A percentile compares a stretch with the other conserved stretches of the same genome.
phyloP scores from a whole-genome alignment of 495 filamentous ascomycete species.

The Astrothelium subdiscretum region DNA sequence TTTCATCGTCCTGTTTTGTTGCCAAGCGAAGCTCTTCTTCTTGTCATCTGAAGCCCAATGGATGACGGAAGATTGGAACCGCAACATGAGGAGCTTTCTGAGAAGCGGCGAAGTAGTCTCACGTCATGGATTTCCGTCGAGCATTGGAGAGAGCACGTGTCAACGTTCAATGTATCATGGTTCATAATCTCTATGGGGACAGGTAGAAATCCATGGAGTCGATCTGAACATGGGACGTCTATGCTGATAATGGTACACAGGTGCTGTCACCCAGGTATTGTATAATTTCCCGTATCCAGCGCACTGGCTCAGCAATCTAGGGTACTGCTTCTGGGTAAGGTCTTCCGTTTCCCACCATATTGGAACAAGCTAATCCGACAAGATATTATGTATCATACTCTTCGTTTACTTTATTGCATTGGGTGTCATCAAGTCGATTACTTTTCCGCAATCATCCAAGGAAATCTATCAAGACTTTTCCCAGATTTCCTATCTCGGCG shows the following conservation, averaged over 20 bases:
- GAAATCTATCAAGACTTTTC: slow-evolving; percentile 3
- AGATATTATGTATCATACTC: slow-evolving; percentile 3
- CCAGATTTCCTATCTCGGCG: not conserved
- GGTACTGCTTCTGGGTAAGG: slow-evolving; percentile 6
- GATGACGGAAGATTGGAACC: not conserved
- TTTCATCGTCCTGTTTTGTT: not conserved
- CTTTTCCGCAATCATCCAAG: not conserved
- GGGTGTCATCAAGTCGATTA: not conserved
- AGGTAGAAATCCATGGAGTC: not conserved
- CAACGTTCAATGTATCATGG: slow-evolving; percentile 4
- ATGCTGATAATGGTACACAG: not conserved
- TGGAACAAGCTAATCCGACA: not conserved
- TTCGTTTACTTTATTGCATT: slow-evolving; percentile 1
- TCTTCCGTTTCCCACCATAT: not conserved
- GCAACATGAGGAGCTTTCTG: not conserved
- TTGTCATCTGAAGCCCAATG: not conserved
- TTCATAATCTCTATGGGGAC: slow-evolving; percentile 6
- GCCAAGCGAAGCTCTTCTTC: not conserved
- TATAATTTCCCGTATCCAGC: slow-evolving; percentile 6
- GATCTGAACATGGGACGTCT: not conserved
- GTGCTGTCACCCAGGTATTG: not conserved
- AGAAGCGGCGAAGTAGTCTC: not conserved
- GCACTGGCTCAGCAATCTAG: slow-evolving; percentile 1
- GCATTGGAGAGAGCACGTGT: slow-evolving; percentile 3
- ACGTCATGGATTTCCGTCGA: not conserved